Evolutionary conservation across 2,329 filamentous ascomycete species (phyloP), one percentile per base, ranked within the genome.

Genomic region (Sphaerulina musiva): DNA sequence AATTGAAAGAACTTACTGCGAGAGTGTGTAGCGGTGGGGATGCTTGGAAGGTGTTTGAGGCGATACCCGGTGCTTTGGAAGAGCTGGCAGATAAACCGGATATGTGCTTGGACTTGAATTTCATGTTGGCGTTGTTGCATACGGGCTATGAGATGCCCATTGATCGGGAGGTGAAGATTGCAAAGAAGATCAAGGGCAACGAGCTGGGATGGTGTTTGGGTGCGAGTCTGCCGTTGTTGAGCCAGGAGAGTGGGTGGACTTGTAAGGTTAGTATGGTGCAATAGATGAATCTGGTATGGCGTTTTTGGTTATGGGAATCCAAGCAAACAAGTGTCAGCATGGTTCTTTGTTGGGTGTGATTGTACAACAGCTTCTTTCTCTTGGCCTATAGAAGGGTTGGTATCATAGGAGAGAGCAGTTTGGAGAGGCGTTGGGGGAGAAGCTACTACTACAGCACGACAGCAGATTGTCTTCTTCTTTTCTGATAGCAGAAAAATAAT

Each of bases 111-210:
- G 93, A 98, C 72, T 76, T 98, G 64, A 98, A 89, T 76, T 98
- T 97, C 69, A 96, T 96, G 89, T 76, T 95, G 65, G 88, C 88
- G 26, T 78, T 98, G 54, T 76, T 97, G 51, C 91, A 97, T 73
- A 95, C 89, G 5, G 93, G 93, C 2, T 98, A 98, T 67, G 93
- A 97, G 63, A 96, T 98, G 89, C 92, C 92, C 3, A 85, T 97
- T 65, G 89, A 95, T 63, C 82, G 95, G 39, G 93, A 98, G 73
- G 90, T 98, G 62, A 92, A 88, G 79, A 95, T 96, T 69, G 93
- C 92, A 56, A 98, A 98, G 86, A 95, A 96, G 80, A 95, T 98
- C 69, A 92, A 95, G 76, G 85, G 84, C 53, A 96, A 96, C 71
- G 95, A 98, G 76, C 75, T 98, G 66, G 93, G 93, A 39, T 98